Evolutionary conservation across 345 rosid species (phyloP), one percentile per base, ranked within the genome.

Genomic region (Corchorus olitorius): DNA sequence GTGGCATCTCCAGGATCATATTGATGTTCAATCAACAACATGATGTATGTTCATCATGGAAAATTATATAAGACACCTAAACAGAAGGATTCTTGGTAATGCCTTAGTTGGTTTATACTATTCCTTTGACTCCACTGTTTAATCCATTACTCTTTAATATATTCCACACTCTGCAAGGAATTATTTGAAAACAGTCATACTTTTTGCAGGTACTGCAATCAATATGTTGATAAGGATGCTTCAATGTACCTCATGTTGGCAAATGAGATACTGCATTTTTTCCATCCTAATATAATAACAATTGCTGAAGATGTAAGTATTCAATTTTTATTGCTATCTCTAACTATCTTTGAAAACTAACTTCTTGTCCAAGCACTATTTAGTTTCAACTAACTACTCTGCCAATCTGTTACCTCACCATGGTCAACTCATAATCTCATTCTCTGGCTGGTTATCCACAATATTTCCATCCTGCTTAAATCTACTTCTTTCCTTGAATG

Each of bases 301-400:
- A 93, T 95, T 80, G 98, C 97, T 50, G 99, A 95, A 84, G 99
- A 93, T 86, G 99, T 93, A 87, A 87, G 94, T 79, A 74, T 39
- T 46, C 37, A 39, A 56, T 35, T 35, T 71, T 72, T 49, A 52
- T 35, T 70, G 46, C 50, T 52, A 49, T 74, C 35, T 12, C 2
- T 50, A 66, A 19, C 17, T 35, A 17, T 50, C 33, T 62, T 73
- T n/a, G 46, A 19, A 37, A 55, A 65, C 13, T 16, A 37, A 52
- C 5, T 9, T 33, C 35, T 50, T 34, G 16, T 52, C 9, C 9
- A 10, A 34, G 20, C 5, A 52, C 39, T 27, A 27, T 60, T 34
- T 60, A 33, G 8, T 12, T 60, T 27, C 41, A 60, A 33, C 64
- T 27, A 27, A 60, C 43, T 33, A 50, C 16, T 8, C 8, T 16